These are phyloP conservation scores for Suillus tomentosus DNA, from an alignment of 768 basidiomycete genomes.

Conservation along the genomic window DNA sequence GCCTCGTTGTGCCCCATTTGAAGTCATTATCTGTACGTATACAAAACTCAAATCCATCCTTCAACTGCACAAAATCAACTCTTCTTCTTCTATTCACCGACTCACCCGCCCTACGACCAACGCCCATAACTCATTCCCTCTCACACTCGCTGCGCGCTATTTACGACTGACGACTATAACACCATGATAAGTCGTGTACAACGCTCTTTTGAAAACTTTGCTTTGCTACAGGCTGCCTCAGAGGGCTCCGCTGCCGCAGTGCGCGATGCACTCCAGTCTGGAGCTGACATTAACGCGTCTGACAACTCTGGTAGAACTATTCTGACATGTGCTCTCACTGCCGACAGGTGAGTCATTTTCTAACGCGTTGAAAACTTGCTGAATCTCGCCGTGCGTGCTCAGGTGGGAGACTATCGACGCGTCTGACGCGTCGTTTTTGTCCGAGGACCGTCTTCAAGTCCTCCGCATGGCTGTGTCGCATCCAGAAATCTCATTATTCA, in stretches of 20 bases:
- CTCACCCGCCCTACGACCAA: conserved; percentile 23
- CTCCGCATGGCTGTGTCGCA: conserved; percentile 58
- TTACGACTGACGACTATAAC: conserved; percentile 38
- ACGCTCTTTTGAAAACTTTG: conserved; percentile 42
- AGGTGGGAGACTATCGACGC: conserved; percentile 74
- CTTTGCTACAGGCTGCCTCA: conserved; percentile 57
- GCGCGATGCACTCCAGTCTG: conserved; percentile 51
- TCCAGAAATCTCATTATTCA: conserved; percentile 62
- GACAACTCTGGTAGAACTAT: conserved; percentile 63
- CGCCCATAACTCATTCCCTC: conserved; percentile 2
- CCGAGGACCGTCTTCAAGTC: conserved; percentile 53
- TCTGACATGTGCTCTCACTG: conserved; percentile 70
- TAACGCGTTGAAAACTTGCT: conserved; percentile 13
- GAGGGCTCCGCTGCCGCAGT: conserved; percentile 58
- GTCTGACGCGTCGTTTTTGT: conserved; percentile 70
- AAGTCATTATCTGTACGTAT: conserved; percentile 32
- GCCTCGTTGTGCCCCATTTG: conserved; percentile 18
- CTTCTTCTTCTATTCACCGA: conserved; percentile 10
- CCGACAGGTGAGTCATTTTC: conserved; percentile 56
- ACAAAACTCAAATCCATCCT: conserved; percentile 18
- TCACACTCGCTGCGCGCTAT: conserved; percentile 13
- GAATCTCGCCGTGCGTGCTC: conserved; percentile 14
- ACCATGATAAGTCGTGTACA: conserved; percentile 40
- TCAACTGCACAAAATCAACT: conserved; percentile 8
- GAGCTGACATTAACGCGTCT: conserved; percentile 69